Percentiles rank a stretch among this genome's conserved stretches.
Evolutionary conservation across 164 flowering plant genomes (phyloP).

Genomic region (Vitis rotundifolia): DNA sequence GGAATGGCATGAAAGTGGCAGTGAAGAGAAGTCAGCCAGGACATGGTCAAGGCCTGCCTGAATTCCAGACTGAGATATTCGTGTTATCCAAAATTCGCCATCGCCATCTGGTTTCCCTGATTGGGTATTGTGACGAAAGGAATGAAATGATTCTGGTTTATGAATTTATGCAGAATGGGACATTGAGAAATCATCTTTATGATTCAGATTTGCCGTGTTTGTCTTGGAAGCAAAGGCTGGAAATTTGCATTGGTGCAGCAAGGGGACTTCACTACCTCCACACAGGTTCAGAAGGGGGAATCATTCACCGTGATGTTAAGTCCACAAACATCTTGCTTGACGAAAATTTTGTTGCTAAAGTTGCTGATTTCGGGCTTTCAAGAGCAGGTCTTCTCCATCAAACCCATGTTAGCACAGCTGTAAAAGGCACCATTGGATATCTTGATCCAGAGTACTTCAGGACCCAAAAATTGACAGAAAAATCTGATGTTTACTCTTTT

Average conservation of each 20-base stretch:
- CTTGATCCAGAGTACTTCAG: constrained; percentile 20
- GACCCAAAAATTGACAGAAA: constrained; percentile 9
- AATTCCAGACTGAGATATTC: constrained; percentile 11
- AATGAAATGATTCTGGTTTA: constrained; percentile 16
- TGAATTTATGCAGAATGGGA: constrained; percentile 17
- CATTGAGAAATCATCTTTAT: constrained; percentile 1
- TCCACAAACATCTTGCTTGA: constrained; percentile 14
- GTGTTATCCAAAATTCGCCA: constrained; percentile 14
- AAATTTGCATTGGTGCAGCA: constrained; percentile 17
- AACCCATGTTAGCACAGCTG: constrained; percentile 2
- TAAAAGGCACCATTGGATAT: constrained; percentile 21
- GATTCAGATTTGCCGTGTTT: neutral
- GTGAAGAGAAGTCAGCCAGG: constrained; percentile 11
- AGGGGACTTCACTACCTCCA: constrained; percentile 15
- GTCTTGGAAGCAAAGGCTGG: constrained; percentile 17
- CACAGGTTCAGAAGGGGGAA: neutral
- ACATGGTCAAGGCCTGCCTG: constrained; percentile 8
- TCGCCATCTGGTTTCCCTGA: constrained; percentile 16
- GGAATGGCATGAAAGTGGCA: constrained; percentile 10
- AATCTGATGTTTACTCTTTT: constrained; percentile 26
- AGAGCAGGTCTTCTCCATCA: neutral
- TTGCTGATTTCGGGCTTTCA: constrained; percentile 19
- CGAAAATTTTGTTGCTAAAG: constrained; percentile 5
- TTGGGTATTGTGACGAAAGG: constrained; percentile 16
- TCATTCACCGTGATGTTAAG: constrained; percentile 20